A percentile compares a stretch with the other conserved stretches of the same genome.
These are phyloP conservation scores for Trichoderma reesei DNA, from an alignment of 495 filamentous ascomycete species.

Conservation along the genomic window DNA sequence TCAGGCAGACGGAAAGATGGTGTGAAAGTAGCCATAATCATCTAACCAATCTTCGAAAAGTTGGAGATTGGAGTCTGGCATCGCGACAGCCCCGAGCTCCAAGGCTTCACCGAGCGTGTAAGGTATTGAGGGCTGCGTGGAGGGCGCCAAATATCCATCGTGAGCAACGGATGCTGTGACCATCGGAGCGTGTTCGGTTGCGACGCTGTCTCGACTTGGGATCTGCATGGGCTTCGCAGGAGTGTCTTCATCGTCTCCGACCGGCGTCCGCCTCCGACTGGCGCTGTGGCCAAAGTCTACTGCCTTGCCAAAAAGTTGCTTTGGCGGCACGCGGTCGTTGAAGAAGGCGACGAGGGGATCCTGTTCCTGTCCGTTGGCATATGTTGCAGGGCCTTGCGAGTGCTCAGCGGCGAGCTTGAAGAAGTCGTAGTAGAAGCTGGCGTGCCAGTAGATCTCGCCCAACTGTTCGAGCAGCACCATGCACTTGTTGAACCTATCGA, in stretches of 20 bases:
- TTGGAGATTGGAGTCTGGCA: background rate
- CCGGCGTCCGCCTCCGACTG: background rate
- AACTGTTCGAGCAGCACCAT: slow-evolving; percentile 6
- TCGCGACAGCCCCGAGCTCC: background rate
- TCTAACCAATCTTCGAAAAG: slow-evolving; percentile 10
- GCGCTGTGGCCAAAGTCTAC: background rate
- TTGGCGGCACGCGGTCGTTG: background rate
- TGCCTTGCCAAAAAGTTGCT: background rate
- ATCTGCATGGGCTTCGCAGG: background rate
- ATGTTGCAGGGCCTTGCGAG: background rate
- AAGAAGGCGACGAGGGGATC: slow-evolving; percentile 8
- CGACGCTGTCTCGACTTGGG: background rate
- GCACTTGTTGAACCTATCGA: slow-evolving; percentile 5
- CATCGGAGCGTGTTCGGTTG: background rate
- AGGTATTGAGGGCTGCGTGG: background rate
- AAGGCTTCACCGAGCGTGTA: background rate
- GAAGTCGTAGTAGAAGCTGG: slow-evolving; percentile 10
- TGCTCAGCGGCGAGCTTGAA: slow-evolving; percentile 5
- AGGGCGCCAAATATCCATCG: background rate
- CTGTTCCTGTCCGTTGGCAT: background rate
- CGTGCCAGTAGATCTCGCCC: slow-evolving; percentile 10
- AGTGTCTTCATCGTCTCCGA: background rate
- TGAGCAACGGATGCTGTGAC: background rate
- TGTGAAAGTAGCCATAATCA: slow-evolving; percentile 10
- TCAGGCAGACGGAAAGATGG: slow-evolving; percentile 9